phyloP scores from a whole-genome alignment of 371 early-diverging fungal genomes.

The Apophysomyces sp. region DNA sequence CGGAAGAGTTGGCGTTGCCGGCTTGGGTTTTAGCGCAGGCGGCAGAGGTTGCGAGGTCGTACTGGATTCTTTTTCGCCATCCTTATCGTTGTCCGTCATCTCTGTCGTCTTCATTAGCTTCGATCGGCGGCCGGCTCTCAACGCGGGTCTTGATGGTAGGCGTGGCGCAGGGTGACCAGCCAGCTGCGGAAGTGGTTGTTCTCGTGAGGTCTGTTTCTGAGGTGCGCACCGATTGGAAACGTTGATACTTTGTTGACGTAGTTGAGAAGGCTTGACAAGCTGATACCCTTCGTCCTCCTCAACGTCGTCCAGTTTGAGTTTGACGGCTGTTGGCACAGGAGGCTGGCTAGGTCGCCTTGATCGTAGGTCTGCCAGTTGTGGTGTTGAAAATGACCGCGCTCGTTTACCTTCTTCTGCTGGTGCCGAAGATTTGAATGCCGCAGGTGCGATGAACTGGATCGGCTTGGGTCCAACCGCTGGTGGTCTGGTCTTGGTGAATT shows the following conservation, averaged over 20 bases:
- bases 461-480: slow-evolving; percentile 7
- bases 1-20: slow-evolving; percentile 13
- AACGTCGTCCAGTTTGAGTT: slow-evolving; percentile 5
- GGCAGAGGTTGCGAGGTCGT: not conserved
- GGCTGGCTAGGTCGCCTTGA: not conserved
- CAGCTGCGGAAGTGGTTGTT: not conserved
- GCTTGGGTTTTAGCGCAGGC: slow-evolving; percentile 33
- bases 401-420: slow-evolving; percentile 4
- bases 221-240: not conserved
- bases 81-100: not conserved
- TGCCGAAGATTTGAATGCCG: slow-evolving; percentile 2
- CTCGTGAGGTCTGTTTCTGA: not conserved
- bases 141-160: slow-evolving; percentile 34
- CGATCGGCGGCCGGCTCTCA: slow-evolving; percentile 21
- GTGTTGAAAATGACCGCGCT: slow-evolving; percentile 9
- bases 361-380: not conserved
- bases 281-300: slow-evolving; percentile 38
- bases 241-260: slow-evolving; percentile 18
- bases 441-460: not conserved
- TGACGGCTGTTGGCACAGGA: not conserved
- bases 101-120: slow-evolving; percentile 6
- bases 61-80: not conserved
- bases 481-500: not conserved
- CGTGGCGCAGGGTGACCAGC: slow-evolving; percentile 36
- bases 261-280: slow-evolving; percentile 39